Percentiles rank a stretch among this genome's conserved stretches.
These are phyloP conservation scores for Cucumis sativus DNA, from an alignment of 306 rosid species.

Conservation along the genomic window DNA sequence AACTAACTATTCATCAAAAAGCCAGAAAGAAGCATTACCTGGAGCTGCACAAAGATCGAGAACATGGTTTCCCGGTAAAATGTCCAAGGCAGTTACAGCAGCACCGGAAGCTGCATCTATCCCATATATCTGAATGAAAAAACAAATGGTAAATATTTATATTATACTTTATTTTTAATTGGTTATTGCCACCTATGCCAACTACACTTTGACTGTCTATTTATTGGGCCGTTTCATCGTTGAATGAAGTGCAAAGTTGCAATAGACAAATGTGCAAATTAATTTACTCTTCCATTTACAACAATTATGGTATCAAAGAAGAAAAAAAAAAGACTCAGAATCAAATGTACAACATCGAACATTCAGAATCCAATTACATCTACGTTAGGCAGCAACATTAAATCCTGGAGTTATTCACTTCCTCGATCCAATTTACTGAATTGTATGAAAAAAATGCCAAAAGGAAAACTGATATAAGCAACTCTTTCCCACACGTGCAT, in stretches of 20 bases:
- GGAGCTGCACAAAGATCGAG: slow-evolving; percentile 99
- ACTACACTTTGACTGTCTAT: too few relatives aligned
- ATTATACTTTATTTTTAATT: too few relatives aligned
- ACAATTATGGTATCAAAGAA: too few relatives aligned
- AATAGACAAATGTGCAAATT: too few relatives aligned
- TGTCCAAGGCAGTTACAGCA: slow-evolving; percentile 62
- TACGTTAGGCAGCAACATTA: neutral
- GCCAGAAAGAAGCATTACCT: slow-evolving; percentile 23
- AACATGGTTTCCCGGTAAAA: slow-evolving; percentile 69
- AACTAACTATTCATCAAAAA: neutral
- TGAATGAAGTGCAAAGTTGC: too few relatives aligned
- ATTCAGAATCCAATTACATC: neutral
- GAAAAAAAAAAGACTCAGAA: too few relatives aligned
- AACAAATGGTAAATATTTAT: neutral
- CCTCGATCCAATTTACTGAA: neutral
- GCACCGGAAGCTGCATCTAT: slow-evolving; percentile 98
- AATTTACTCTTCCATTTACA: too few relatives aligned
- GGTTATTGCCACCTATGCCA: too few relatives aligned
- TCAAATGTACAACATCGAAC: neutral
- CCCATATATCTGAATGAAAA: slow-evolving; percentile 57
- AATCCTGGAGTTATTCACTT: neutral
- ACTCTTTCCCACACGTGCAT: neutral
- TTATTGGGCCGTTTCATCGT: too few relatives aligned
- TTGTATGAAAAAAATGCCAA: neutral
- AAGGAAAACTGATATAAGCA: neutral